A percentile compares a stretch with the other conserved stretches of the same genome.
Evolutionary conservation across 768 basidiomycete genomes (phyloP).

Genomic region (Serpula lacrymans): DNA sequence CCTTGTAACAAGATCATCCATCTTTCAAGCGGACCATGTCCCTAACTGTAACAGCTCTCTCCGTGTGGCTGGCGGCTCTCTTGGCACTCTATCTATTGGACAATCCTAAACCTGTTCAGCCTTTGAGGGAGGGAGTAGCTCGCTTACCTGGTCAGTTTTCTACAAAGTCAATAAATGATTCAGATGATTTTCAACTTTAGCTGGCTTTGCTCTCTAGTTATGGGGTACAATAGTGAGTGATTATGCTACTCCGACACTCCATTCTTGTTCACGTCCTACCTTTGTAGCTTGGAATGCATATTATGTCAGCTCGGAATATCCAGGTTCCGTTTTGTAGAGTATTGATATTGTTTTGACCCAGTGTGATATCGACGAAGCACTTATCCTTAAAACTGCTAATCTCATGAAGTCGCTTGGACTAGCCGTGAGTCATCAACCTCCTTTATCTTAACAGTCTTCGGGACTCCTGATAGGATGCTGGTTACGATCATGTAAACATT

Average conservation of each 20-base stretch:
- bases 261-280: not conserved
- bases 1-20: too few species aligned
- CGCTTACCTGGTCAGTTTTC: slow-evolving; percentile 32
- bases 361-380: slow-evolving; percentile 57
- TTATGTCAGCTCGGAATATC: slow-evolving; percentile 44
- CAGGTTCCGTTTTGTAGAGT: not conserved
- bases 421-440: slow-evolving; percentile 30
- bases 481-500: slow-evolving; percentile 57
- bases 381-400: slow-evolving; percentile 47
- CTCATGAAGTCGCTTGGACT: slow-evolving; percentile 53
- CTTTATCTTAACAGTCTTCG: slow-evolving; percentile 1
- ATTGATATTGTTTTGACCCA: slow-evolving; percentile 16
- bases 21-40: too few species aligned
- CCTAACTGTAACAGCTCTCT: too few species aligned
- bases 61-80: too few species aligned
- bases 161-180: not conserved
- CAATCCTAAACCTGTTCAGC: too few species aligned
- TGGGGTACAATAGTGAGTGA: slow-evolving; percentile 62
- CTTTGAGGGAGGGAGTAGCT: slow-evolving; percentile 19
- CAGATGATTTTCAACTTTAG: slow-evolving; percentile 5
- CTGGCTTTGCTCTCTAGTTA: slow-evolving; percentile 33
- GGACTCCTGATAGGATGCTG: slow-evolving; percentile 41
- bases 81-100: too few species aligned
- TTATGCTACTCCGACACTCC: not conserved
- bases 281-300: slow-evolving; percentile 66